Evolutionary conservation across 202 grass and related monocot species (phyloP).

Genomic region (Panicum hallii): DNA sequence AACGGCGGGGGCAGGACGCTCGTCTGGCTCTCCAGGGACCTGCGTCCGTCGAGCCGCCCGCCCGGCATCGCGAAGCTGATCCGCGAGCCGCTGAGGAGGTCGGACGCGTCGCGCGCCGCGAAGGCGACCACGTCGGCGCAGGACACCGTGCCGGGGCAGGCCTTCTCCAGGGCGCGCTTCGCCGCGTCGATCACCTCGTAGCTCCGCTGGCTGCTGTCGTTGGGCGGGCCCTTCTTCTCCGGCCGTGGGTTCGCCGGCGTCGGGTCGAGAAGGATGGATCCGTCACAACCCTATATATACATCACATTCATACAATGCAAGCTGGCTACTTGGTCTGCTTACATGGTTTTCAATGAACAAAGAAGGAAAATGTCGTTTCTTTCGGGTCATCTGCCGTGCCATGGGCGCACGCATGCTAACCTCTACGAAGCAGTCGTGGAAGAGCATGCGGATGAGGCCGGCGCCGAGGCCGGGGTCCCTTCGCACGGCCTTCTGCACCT

Average conservation of each 20-base stretch:
- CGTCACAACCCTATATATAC: background rate
- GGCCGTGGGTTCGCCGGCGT: background rate
- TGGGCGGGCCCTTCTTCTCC: background rate
- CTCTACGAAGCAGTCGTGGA: background rate
- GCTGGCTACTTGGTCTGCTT: no score
- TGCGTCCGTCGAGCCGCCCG: background rate
- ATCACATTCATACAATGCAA: background rate
- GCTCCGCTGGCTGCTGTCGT: background rate
- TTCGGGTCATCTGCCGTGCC: background rate
- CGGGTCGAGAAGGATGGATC: background rate
- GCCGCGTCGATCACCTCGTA: background rate
- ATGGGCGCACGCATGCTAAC: background rate
- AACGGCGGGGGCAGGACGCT: background rate
- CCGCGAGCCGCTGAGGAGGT: background rate
- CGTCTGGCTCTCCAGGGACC: background rate
- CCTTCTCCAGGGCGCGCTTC: background rate
- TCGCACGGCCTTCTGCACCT: slow-evolving; percentile 7
- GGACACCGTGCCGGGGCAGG: background rate
- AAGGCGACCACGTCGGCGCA: background rate
- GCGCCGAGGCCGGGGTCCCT: background rate
- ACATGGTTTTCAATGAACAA: no score
- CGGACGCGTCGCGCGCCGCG: background rate
- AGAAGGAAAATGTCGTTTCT: background rate
- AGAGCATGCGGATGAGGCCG: background rate
- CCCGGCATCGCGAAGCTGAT: background rate